Conservation (phyloP, 306 rosid species). For the Trifolium repens region DNA sequence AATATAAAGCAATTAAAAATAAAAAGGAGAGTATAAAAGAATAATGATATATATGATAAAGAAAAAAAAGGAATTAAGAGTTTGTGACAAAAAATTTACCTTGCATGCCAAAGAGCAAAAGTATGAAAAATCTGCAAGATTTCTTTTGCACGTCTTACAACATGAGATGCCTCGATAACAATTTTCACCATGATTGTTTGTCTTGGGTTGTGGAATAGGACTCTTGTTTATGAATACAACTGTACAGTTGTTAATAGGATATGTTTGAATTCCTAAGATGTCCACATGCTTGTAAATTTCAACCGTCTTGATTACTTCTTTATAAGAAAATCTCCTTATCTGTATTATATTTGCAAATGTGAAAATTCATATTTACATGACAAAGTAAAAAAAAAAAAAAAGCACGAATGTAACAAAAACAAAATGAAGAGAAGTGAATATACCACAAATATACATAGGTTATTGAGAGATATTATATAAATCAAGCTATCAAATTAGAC, state of each 20-base stretch:
- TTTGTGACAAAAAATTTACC: neutral
- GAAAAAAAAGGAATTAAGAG: too few relatives aligned
- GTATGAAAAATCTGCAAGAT: neutral
- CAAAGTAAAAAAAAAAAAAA: neutral
- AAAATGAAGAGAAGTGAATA: neutral
- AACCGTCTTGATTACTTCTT: neutral
- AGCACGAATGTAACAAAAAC: too few relatives aligned
- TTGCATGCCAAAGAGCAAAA: slow-evolving; percentile 3
- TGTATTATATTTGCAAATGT: neutral
- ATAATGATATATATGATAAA: neutral
- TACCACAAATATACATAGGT: neutral
- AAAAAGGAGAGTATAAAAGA: too few relatives aligned
- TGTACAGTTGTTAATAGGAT: neutral
- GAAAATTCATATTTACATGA: neutral
- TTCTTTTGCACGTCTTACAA: neutral
- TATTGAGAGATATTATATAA: neutral
- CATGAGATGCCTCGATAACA: neutral
- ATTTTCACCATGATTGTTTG: neutral
- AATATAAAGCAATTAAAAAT: too few relatives aligned
- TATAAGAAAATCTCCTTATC: neutral
- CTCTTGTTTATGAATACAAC: neutral
- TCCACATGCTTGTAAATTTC: neutral
- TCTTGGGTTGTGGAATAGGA: neutral
- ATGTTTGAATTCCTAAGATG: neutral
- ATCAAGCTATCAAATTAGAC: neutral